Evolutionary conservation across 179 eudicot genomes (phyloP).

Genomic region (Carnegiea gigantea): DNA sequence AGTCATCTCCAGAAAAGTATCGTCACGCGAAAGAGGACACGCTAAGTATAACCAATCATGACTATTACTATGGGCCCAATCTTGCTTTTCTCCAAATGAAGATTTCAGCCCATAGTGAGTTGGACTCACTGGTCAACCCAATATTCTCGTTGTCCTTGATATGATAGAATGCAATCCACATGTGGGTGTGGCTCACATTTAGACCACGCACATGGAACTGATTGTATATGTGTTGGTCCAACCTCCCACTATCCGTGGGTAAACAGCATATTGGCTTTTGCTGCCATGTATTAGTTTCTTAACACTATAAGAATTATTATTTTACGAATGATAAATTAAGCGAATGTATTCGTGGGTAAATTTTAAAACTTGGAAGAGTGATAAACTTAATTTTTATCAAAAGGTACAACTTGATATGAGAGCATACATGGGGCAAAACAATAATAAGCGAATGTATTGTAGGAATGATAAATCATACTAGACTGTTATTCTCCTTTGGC

Average conservation of each 20-base stretch:
- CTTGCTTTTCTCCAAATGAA: background rate
- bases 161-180: background rate
- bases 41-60: background rate
- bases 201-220: background rate
- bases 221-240: background rate
- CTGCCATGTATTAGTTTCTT: no score
- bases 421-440: no score
- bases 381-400: no score
- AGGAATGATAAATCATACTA: no score
- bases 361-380: no score
- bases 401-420: no score
- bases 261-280: background rate
- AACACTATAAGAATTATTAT: no score
- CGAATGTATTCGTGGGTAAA: no score
- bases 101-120: background rate
- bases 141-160: background rate
- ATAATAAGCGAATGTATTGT: no score
- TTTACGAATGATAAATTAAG: no score
- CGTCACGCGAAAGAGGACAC: background rate
- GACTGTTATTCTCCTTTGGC: slow-evolving; percentile 52
- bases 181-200: background rate
- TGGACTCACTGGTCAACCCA: background rate
- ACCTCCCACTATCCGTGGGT: background rate
- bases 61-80: background rate
- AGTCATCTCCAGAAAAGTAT: no score